These are phyloP conservation scores for Lepidium campestre DNA, from an alignment of 441 rosid genomes.

Conservation along the genomic window DNA sequence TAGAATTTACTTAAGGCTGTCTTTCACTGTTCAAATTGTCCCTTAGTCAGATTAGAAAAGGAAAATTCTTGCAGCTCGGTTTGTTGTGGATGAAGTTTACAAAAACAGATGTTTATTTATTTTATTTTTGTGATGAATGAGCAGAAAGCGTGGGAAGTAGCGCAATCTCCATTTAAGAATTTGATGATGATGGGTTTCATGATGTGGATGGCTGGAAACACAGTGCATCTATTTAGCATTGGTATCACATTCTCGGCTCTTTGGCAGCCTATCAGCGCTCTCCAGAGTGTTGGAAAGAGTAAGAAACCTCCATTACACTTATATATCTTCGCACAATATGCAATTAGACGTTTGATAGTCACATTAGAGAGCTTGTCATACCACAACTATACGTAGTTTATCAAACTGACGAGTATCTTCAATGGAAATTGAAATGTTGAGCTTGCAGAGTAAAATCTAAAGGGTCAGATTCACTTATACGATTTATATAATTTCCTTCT, in stretches of 20 bases:
- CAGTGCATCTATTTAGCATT: slow-evolving; percentile 96
- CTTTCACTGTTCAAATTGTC: neutral
- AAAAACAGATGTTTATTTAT: neutral
- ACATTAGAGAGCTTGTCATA: neutral
- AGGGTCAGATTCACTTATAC: neutral
- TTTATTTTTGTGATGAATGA: neutral
- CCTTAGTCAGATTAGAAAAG: neutral
- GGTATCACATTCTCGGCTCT: slow-evolving; percentile 98
- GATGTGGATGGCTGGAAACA: slow-evolving; percentile 99
- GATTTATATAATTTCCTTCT: neutral
- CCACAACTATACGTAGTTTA: neutral
- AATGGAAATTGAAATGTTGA: neutral
- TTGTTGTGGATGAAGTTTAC: neutral
- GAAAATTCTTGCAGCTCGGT: neutral
- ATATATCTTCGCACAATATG: neutral
- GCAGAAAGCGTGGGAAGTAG: slow-evolving; percentile 99
- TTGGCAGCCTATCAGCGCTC: slow-evolving; percentile 96
- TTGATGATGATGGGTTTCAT: slow-evolving; percentile 99
- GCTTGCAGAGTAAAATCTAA: neutral
- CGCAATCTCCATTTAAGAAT: slow-evolving; percentile 95
- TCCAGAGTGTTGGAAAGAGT: slow-evolving; percentile 96
- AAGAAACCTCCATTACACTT: slow-evolving; percentile 18
- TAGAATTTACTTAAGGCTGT: neutral
- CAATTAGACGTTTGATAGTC: neutral
- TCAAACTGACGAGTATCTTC: neutral